phyloP scores from a whole-genome alignment of 345 rosid genomes.

The Acer saccharum region DNA sequence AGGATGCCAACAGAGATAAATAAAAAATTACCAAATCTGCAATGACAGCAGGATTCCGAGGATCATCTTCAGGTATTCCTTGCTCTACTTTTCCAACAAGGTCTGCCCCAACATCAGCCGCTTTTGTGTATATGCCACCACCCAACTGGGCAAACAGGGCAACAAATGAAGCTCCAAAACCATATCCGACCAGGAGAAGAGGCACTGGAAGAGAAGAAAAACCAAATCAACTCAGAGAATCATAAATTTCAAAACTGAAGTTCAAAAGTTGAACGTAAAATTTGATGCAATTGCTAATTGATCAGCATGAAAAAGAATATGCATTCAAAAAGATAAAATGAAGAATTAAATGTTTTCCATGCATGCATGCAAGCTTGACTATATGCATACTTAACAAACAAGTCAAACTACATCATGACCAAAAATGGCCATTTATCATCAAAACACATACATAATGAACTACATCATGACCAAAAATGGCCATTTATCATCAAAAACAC shows the following conservation, averaged over 20 bases:
- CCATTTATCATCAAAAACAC: not conserved
- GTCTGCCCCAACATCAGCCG: constrained; percentile 99
- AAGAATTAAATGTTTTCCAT: not conserved
- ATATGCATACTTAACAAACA: not conserved
- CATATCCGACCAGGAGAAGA: constrained; percentile 97
- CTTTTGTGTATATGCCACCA: constrained; percentile 99
- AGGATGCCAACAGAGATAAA: constrained; percentile 13
- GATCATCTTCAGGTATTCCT: constrained; percentile 99
- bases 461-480: not conserved
- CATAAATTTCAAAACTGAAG: not conserved
- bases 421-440: not conserved
- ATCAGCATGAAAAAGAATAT: not conserved
- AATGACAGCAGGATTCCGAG: constrained; percentile 97
- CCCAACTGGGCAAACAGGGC: constrained; percentile 99
- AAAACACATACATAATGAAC: not conserved
- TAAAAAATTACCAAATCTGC: constrained; percentile 83
- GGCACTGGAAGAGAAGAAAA: constrained; percentile 66
- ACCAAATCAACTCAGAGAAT: constrained; percentile 27
- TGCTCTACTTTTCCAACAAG: constrained; percentile 99
- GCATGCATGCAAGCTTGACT: not conserved
- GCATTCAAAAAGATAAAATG: constrained; percentile 10
- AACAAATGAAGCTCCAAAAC: constrained; percentile 99
- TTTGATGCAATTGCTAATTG: not conserved
- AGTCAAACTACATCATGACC: not conserved
- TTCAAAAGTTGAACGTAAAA: not conserved